These are phyloP conservation scores for Yamadazyma atmosphaerica DNA, from an alignment of 1,139 yeast genomes.

Conservation along the genomic window DNA sequence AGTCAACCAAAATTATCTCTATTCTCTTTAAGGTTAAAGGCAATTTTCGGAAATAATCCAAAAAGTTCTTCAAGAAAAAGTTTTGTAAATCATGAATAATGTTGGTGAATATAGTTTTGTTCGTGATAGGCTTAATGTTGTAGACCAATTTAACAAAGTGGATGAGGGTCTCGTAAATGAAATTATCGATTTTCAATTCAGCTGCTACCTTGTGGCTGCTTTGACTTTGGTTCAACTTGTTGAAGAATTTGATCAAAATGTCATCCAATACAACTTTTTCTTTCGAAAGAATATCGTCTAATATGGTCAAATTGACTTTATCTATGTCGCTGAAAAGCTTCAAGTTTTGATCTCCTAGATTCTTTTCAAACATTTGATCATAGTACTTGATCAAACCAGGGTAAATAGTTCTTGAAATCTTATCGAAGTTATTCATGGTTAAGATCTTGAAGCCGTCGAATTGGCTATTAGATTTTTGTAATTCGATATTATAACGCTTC, in stretches of 20 bases:
- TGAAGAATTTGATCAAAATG: constrained; percentile 30
- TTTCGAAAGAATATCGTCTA: constrained; percentile 42
- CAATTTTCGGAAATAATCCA: constrained; percentile 31
- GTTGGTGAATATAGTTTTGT: constrained; percentile 34
- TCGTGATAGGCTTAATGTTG: constrained; percentile 44
- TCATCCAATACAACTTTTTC: constrained; percentile 40
- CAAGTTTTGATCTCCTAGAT: constrained; percentile 39
- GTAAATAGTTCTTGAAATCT: constrained; percentile 32
- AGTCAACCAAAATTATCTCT: constrained; percentile 22
- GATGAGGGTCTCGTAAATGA: constrained; percentile 39
- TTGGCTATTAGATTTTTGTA: constrained; percentile 16
- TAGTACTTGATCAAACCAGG: constrained; percentile 36
- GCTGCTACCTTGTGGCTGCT: constrained; percentile 4
- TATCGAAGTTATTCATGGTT: constrained; percentile 49
- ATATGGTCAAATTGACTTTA: constrained; percentile 41
- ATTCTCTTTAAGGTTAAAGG: constrained; percentile 17
- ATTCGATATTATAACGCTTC: constrained; percentile 42
- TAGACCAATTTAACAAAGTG: constrained; percentile 46
- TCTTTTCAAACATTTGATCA: constrained; percentile 37
- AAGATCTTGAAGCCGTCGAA: constrained; percentile 37
- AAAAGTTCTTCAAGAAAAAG: constrained; percentile 33
- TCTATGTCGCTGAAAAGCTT: constrained; percentile 47
- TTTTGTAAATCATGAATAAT: constrained; percentile 43
- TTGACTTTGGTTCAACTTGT: constrained; percentile 11
- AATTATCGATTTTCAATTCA: constrained; percentile 36